A percentile compares a stretch with the other conserved stretches of the same genome.
These are phyloP conservation scores for Hypericum perforatum DNA, from an alignment of 345 rosid species.

Conservation along the genomic window DNA sequence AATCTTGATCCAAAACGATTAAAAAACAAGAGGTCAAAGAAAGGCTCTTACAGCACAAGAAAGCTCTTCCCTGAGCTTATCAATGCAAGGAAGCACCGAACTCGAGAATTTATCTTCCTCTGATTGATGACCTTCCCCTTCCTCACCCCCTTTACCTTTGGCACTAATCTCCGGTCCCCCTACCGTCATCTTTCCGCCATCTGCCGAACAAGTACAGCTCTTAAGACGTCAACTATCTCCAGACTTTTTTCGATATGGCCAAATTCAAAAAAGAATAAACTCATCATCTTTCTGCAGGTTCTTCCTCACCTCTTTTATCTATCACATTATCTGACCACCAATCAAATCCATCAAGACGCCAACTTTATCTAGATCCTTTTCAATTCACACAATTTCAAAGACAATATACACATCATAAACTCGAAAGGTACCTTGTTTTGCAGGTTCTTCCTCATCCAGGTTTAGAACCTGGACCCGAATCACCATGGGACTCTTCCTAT, in stretches of 20 bases:
- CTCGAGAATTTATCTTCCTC: constrained; percentile 17
- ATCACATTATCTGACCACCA: constrained; percentile 18
- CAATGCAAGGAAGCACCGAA: constrained; percentile 45
- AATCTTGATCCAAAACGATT: neutral
- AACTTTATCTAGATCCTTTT: constrained; percentile 1
- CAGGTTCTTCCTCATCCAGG: constrained; percentile 44
- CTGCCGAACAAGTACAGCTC: constrained; percentile 14
- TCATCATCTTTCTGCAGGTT: neutral
- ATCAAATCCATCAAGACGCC: constrained; percentile 1
- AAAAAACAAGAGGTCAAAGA: neutral
- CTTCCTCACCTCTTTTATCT: neutral
- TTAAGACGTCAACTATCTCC: constrained; percentile 6
- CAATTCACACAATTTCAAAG: neutral
- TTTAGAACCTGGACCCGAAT: constrained; percentile 39
- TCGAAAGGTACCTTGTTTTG: constrained; percentile 10
- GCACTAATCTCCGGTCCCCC: neutral
- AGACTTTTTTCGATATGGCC: neutral
- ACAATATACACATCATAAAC: neutral
- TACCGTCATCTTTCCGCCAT: constrained; percentile 11
- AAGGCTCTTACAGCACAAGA: constrained; percentile 79
- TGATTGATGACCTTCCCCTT: constrained; percentile 16
- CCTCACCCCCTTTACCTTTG: constrained; percentile 14
- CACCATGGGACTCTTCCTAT: constrained; percentile 31
- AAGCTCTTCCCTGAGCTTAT: constrained; percentile 78
- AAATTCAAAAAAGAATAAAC: neutral